A percentile compares a stretch with the other conserved stretches of the same genome.
phyloP scores from a whole-genome alignment of 2,329 filamentous ascomycete genomes.

The Ophiocordyceps robertsii region DNA sequence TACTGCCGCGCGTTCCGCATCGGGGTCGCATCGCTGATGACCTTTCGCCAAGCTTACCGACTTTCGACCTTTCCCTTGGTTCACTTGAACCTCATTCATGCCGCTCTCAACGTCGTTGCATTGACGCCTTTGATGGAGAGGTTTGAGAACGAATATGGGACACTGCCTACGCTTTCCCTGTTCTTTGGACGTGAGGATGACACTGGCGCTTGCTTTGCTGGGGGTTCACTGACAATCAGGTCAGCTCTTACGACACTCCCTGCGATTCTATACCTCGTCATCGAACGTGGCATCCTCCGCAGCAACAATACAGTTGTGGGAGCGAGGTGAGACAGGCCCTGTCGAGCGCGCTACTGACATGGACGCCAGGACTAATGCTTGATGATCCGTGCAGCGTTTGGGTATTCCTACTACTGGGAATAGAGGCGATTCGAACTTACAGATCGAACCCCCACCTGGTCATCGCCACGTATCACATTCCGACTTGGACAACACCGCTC shows the following conservation, averaged over 20 bases:
- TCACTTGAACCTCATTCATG: constrained; percentile 70
- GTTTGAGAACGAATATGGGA: constrained; percentile 88
- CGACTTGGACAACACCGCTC: constrained; percentile 87
- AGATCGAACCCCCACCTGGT: constrained; percentile 67
- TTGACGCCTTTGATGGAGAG: constrained; percentile 81
- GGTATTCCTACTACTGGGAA: constrained; percentile 77
- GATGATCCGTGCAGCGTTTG: constrained; percentile 51
- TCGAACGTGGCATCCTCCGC: constrained; percentile 61
- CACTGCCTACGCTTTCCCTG: constrained; percentile 70
- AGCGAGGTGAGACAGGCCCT: constrained; percentile 48
- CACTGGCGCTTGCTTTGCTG: neutral
- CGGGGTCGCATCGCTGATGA: neutral
- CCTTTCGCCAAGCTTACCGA: constrained; percentile 58
- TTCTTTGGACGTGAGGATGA: constrained; percentile 77
- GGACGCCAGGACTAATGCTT: neutral
- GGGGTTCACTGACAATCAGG: constrained; percentile 4
- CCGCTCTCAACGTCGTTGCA: constrained; percentile 65
- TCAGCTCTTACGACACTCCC: constrained; percentile 69
- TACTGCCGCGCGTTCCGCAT: neutral
- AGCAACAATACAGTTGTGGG: constrained; percentile 66
- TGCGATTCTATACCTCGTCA: constrained; percentile 63
- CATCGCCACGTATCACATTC: constrained; percentile 52
- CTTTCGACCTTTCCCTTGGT: constrained; percentile 86
- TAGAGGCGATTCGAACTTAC: constrained; percentile 78
- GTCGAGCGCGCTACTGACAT: neutral